Conservation (phyloP, 441 rosid genomes). For the Melastoma candidum region DNA sequence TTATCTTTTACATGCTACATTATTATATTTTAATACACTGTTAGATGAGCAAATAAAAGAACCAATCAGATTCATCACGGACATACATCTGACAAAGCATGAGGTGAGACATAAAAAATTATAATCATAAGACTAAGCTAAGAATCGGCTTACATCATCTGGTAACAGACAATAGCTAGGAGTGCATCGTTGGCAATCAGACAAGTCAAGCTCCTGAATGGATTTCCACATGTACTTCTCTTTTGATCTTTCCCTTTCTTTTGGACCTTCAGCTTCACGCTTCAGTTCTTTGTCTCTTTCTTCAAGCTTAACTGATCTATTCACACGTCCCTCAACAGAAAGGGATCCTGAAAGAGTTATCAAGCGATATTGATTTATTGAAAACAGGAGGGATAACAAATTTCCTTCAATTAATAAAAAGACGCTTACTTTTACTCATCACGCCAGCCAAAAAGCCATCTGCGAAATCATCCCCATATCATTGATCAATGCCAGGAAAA, state of each 20-base stretch:
- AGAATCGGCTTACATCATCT: constrained; percentile 45
- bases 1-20: constrained; percentile 1
- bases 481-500: no score
- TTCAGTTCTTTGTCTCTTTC: constrained; percentile 35
- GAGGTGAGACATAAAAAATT: no score
- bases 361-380: not conserved
- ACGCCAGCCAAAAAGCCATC: constrained; percentile 10
- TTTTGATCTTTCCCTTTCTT: constrained; percentile 16
- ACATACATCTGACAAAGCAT: no score
- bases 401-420: not conserved
- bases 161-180: constrained; percentile 98
- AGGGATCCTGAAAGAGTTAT: constrained; percentile 17
- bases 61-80: no score
- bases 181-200: constrained; percentile 91
- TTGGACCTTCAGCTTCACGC: constrained; percentile 16
- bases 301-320: constrained; percentile 58
- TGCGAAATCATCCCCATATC: constrained; percentile 9
- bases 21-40: constrained; percentile 1
- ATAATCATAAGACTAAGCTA: no score
- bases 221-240: constrained; percentile 77
- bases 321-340: constrained; percentile 50
- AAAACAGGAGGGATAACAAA: not conserved
- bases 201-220: constrained; percentile 88
- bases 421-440: constrained; percentile 7
- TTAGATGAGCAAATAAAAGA: constrained; percentile 4